A percentile compares a stretch with the other conserved stretches of the same genome.
Conservation (phyloP, 345 rosid genomes). For the Brassica napus region DNA sequence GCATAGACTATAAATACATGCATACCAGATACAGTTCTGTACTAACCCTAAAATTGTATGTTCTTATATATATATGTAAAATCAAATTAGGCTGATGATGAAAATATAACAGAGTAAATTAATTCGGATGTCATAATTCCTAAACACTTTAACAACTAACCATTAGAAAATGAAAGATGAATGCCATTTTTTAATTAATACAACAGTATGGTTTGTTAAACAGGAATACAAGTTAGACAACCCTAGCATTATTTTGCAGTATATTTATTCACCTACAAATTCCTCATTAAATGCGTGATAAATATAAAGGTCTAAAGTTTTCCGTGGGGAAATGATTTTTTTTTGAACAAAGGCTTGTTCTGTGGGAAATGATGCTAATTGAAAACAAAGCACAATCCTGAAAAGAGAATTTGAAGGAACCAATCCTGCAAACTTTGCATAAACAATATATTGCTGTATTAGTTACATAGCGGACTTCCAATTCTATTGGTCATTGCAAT, state of each 20-base stretch:
- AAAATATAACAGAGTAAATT: too few species aligned
- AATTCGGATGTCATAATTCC: slow-evolving; percentile 2
- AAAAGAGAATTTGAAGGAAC: not conserved
- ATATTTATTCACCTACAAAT: slow-evolving; percentile 26
- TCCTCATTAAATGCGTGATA: slow-evolving; percentile 27
- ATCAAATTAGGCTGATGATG: too few species aligned
- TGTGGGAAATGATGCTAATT: slow-evolving; percentile 5
- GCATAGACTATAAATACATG: too few species aligned
- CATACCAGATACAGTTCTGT: too few species aligned
- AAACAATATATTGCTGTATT: too few species aligned
- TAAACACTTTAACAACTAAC: slow-evolving; percentile 22
- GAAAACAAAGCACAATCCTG: slow-evolving; percentile 9
- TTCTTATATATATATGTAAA: too few species aligned
- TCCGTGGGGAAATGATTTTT: not conserved
- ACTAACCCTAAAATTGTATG: too few species aligned
- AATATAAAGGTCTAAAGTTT: slow-evolving; percentile 13
- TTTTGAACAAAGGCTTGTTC: too few species aligned
- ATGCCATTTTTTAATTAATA: slow-evolving; percentile 2
- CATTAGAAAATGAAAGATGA: slow-evolving; percentile 20
- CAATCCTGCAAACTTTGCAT: not conserved
- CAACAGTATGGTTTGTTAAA: slow-evolving; percentile 14
- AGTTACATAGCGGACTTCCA: not conserved
- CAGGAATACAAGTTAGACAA: not conserved
- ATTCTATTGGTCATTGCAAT: not conserved
- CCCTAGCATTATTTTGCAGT: slow-evolving; percentile 13